Percentiles rank a stretch among this genome's conserved stretches.
These are phyloP conservation scores for Mortierella sp. DNA, from an alignment of 371 early-diverging fungal species.

Conservation along the genomic window DNA sequence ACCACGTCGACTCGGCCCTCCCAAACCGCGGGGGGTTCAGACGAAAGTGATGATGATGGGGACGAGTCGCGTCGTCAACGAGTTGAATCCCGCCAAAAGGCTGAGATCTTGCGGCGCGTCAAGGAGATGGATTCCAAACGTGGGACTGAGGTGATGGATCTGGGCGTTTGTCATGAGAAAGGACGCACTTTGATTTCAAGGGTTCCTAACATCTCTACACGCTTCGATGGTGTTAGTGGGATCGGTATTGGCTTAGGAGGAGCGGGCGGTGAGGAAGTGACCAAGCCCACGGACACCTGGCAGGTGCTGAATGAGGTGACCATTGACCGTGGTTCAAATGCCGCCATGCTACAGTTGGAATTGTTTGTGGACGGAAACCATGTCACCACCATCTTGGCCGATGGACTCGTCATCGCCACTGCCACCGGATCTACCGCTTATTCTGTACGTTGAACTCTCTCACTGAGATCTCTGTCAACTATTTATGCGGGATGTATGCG, in stretches of 20 bases:
- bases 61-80: background rate
- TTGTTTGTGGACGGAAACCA: constrained; percentile 63
- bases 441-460: constrained; percentile 61
- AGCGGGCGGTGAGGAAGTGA: constrained; percentile 12
- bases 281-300: constrained; percentile 56
- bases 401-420: constrained; percentile 90
- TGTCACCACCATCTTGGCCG: constrained; percentile 81
- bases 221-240: background rate
- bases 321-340: constrained; percentile 83
- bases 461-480: background rate
- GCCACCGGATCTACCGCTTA: constrained; percentile 97
- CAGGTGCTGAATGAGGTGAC: constrained; percentile 81
- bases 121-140: constrained; percentile 53
- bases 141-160: constrained; percentile 36
- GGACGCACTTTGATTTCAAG: constrained; percentile 30
- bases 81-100: constrained; percentile 15
- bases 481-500: no score
- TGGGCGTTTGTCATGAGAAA: constrained; percentile 38
- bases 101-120: constrained; percentile 38
- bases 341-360: constrained; percentile 72
- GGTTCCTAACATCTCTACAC: constrained; percentile 12
- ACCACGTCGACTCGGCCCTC: background rate
- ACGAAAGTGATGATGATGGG: constrained; percentile 16
- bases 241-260: background rate
- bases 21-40: background rate